Evolutionary conservation across 352 stramenopile species (phyloP).

Genomic region (Thalassiosira livingstoniorum): DNA sequence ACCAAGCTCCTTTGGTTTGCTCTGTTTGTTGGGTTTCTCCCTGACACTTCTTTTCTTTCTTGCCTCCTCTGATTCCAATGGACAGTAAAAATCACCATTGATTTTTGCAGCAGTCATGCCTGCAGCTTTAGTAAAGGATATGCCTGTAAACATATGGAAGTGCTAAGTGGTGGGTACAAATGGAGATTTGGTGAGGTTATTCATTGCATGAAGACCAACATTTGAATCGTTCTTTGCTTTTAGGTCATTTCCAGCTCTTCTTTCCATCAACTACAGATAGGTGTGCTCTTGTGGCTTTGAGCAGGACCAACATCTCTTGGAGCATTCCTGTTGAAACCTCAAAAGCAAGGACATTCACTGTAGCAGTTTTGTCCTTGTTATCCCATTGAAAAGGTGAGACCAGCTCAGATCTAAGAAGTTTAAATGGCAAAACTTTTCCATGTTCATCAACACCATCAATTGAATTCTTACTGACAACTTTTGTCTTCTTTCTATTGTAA

Average conservation of each 20-base stretch:
- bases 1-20: neutral
- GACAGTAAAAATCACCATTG: neutral
- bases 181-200: constrained; percentile 2
- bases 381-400: neutral
- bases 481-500: no score
- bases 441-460: no score
- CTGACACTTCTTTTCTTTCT: no score
- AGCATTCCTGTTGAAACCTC: neutral
- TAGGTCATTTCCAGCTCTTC: neutral
- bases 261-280: neutral
- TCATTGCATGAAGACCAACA: neutral
- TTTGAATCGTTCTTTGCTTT: neutral
- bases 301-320: neutral
- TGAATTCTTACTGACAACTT: no score
- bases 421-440: constrained; percentile 2
- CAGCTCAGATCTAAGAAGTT: neutral
- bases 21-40: no score
- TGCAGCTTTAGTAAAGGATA: neutral
- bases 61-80: neutral
- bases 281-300: constrained; percentile 7
- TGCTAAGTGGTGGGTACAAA: neutral
- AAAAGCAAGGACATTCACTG: neutral
- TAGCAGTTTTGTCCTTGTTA: neutral
- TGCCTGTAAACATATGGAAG: neutral
- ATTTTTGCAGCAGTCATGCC: neutral